Conservation (phyloP, 179 eudicot species). For the Vitellaria paradoxa region DNA sequence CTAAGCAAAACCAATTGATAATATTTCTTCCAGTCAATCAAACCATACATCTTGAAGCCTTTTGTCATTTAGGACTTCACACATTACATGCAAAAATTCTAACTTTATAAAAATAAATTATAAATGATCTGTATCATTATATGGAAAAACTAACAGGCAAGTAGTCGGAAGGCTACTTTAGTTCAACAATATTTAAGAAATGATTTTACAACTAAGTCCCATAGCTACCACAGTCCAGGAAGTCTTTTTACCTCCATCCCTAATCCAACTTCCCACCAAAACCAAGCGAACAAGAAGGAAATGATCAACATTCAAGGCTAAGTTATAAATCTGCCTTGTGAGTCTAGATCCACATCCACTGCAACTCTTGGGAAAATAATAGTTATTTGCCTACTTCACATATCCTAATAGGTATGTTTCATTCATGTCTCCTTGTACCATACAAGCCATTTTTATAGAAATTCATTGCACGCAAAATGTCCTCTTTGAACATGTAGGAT, state of each 20-base stretch:
- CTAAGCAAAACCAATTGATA: constrained; percentile 1
- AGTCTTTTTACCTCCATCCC: neutral
- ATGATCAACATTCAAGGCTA: neutral
- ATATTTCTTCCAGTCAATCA: neutral
- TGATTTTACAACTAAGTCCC: neutral
- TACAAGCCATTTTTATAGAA: neutral
- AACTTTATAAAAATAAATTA: neutral
- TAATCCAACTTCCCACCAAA: neutral
- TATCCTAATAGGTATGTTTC: neutral
- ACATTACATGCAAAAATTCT: neutral
- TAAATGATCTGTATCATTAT: neutral
- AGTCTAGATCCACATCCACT: neutral
- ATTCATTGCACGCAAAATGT: neutral
- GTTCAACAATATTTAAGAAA: neutral
- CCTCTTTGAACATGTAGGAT: no score
- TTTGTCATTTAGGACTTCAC: no score
- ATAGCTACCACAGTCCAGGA: neutral
- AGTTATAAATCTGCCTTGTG: neutral
- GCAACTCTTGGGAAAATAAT: neutral
- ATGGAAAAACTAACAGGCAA: neutral
- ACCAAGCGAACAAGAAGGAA: neutral
- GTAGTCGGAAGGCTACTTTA: neutral
- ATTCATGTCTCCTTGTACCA: neutral
- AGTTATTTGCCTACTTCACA: neutral
- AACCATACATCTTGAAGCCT: no score